These are phyloP conservation scores for Vigna trinervia DNA, from an alignment of 306 rosid genomes.

Conservation along the genomic window DNA sequence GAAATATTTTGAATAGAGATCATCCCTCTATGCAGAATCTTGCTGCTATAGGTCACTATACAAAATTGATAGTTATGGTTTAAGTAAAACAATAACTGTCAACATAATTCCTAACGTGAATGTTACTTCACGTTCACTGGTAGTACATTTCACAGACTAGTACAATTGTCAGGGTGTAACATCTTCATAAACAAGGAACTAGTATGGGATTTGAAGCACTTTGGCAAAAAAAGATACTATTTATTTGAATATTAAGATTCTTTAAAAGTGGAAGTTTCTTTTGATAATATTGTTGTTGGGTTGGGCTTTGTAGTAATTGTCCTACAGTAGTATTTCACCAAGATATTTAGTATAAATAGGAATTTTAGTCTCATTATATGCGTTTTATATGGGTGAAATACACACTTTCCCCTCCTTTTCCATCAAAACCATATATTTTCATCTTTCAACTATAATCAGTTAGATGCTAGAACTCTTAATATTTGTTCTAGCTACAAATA, in stretches of 20 bases:
- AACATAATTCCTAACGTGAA: not conserved
- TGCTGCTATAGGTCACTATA: not conserved
- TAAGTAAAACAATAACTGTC: not conserved
- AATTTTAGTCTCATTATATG: not conserved
- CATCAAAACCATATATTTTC: constrained; percentile 1
- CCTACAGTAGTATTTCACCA: not conserved
- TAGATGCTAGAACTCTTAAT: constrained; percentile 7
- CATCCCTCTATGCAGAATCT: not conserved
- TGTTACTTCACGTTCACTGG: not conserved
- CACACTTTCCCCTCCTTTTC: not conserved
- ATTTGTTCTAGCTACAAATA: constrained; percentile 5
- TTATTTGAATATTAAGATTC: not conserved
- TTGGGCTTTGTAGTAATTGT: not conserved
- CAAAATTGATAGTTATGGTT: not conserved
- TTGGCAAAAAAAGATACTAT: not conserved
- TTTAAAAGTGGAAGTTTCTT: not conserved
- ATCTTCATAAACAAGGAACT: too few species aligned
- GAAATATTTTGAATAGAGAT: not conserved
- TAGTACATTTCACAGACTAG: too few species aligned
- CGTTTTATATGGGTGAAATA: not conserved
- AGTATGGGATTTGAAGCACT: not conserved
- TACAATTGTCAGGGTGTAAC: too few species aligned
- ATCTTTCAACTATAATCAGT: constrained; percentile 1
- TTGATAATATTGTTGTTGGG: not conserved
- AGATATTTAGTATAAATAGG: not conserved